Base-by-base conservation (phyloP, 805 yeast species). In the Schwanniomyces pseudopolymorphus region DNA sequence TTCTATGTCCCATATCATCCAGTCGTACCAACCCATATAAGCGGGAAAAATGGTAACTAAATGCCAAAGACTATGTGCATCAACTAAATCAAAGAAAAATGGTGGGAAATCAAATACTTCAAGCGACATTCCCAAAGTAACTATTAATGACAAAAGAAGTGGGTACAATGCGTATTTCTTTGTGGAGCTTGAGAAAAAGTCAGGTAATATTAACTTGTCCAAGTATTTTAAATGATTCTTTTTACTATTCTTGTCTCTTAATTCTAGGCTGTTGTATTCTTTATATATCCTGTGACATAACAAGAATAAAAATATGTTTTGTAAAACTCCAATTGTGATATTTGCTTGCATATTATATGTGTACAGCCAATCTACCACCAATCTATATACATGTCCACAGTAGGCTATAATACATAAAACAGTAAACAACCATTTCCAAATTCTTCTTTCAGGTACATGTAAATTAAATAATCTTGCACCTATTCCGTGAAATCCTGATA, bases 41-140 rank as follows among this genome's bases (percentile, higher is more conserved):
- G 59, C 64, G 5, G 70, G 69, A 22, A 72, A 24, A 2, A 92
- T 84, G 0, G 99, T 94, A 13, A 88, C 83, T 22, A 87, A 74
- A 63, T 94, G 99, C 99, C 99, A 94, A 38, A 94, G 62, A 0
- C 97, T 83, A 64, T 94, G 99, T 0, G 98, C 96, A 68, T 94
- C 99, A 0, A 94, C 56, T 33, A 87, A 74, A 54, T 77, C 86
- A 42, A 58, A 69, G 45, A 49, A 64, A 33, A 85, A 61, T 13
- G 87, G 94, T 4, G 95, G 79, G 62, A 94, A 94, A 66, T 92
- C 99, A 65, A 90, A 87, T 31, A 92, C 67, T 62, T 92, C 99
- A 53, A 92, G 78, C n/a, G 86, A 75, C 94, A 89, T 89, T 1
- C 96, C 97, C 20, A 78, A 55, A 2, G 80, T 57, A 9, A 91